These are phyloP conservation scores for Agastache rugosa DNA, from an alignment of 257 asterid species.

Conservation along the genomic window DNA sequence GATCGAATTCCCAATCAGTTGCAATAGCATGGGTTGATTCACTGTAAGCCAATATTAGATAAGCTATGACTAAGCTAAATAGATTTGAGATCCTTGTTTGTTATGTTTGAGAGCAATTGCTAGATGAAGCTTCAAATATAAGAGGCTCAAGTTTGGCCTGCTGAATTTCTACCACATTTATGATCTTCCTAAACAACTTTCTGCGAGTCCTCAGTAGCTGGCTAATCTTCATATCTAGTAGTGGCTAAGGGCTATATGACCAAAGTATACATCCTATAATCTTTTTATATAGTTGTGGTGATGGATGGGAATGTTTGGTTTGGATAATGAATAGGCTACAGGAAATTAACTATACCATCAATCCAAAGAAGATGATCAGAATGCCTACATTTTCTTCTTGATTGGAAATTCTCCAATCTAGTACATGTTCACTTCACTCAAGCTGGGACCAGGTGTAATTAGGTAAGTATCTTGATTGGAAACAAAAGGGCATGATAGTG, in stretches of 20 bases:
- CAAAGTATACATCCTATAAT: not conserved
- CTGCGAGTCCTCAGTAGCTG: not conserved
- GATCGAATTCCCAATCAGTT: not conserved
- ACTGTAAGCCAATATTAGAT: not conserved
- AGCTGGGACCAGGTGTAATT: not conserved
- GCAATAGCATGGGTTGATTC: not conserved
- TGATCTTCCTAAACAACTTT: not conserved
- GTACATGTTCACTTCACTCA: not conserved
- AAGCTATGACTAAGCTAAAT: not conserved
- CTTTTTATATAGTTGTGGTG: not conserved
- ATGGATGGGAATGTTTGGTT: not conserved
- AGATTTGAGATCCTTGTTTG: not conserved
- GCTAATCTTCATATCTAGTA: not conserved
- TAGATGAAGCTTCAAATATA: constrained; percentile 8
- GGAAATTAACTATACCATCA: not conserved
- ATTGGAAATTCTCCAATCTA: too few species aligned
- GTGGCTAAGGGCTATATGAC: not conserved
- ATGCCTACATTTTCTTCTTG: not conserved
- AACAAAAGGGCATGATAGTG: not conserved
- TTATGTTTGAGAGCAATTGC: not conserved
- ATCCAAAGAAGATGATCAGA: not conserved
- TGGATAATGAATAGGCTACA: not conserved
- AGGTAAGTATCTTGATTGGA: not conserved
- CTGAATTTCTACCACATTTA: not conserved
- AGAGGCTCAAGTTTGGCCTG: not conserved